Percentiles rank a stretch among this genome's conserved stretches.
Evolutionary conservation across 2,329 filamentous ascomycete species (phyloP).

Genomic region (Falciphora oryzae): DNA sequence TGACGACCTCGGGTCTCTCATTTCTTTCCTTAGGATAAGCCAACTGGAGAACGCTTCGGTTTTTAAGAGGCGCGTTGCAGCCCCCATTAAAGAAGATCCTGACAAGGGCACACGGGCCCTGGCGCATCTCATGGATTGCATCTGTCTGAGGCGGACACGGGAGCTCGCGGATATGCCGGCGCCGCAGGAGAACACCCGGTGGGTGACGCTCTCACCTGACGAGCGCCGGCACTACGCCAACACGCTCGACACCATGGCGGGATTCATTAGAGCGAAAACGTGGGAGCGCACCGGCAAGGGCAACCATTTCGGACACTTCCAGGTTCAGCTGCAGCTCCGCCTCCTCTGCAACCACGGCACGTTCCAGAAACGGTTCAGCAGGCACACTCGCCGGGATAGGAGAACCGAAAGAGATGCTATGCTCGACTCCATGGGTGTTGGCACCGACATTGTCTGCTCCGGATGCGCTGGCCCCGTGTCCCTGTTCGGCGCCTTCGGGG

Average conservation of each 20-base stretch:
- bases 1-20: slow-evolving; percentile 44
- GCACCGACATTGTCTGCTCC: slow-evolving; percentile 8
- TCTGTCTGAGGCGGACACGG: slow-evolving; percentile 37
- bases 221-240: slow-evolving; percentile 28
- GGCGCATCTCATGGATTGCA: slow-evolving; percentile 28
- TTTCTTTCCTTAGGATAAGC: slow-evolving; percentile 40
- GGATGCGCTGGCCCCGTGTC: slow-evolving; percentile 17
- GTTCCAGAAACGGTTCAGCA: slow-evolving; percentile 38
- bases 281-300: slow-evolving; percentile 28
- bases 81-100: slow-evolving; percentile 30
- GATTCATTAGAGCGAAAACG: slow-evolving; percentile 33
- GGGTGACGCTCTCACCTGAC: slow-evolving; percentile 26
- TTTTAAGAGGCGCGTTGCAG: slow-evolving; percentile 39
- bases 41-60: slow-evolving; percentile 33
- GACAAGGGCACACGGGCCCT: no score
- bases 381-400: no score
- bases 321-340: slow-evolving; percentile 38
- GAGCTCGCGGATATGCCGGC: slow-evolving; percentile 33
- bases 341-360: slow-evolving; percentile 47
- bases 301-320: slow-evolving; percentile 38
- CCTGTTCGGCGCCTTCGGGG: slow-evolving; percentile 17
- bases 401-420: no score
- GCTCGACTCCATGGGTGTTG: slow-evolving; percentile 25
- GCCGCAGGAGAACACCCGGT: slow-evolving; percentile 17
- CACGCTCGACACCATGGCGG: slow-evolving; percentile 31